These are phyloP conservation scores for Coniochaeta prunicola DNA, from an alignment of 2,329 filamentous ascomycete species.

Conservation along the genomic window DNA sequence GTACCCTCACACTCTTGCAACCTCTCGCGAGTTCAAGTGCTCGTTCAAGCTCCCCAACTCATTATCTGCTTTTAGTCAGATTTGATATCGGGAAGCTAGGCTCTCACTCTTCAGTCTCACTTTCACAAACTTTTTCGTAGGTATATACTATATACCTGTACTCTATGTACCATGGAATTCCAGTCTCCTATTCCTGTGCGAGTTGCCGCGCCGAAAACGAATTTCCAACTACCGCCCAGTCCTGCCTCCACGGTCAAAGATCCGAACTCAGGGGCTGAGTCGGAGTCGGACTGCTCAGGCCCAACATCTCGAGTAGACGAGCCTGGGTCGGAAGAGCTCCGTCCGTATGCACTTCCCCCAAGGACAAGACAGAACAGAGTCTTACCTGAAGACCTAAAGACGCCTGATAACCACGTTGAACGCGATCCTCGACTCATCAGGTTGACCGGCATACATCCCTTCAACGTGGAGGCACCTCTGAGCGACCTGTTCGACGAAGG, in stretches of 20 bases:
- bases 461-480: slow-evolving; percentile 82
- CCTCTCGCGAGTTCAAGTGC: background rate
- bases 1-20: background rate
- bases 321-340: slow-evolving; percentile 2
- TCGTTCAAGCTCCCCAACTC: background rate
- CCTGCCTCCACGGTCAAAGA: background rate
- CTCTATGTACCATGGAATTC: background rate
- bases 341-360: slow-evolving; percentile 61
- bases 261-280: background rate
- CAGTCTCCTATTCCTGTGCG: background rate
- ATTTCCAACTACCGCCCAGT: background rate
- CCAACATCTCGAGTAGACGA: background rate
- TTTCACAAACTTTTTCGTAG: background rate
- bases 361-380: slow-evolving; percentile 52
- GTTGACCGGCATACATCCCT: slow-evolving; percentile 82
- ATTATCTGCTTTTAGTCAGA: background rate
- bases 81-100: background rate
- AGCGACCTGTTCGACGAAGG: slow-evolving; percentile 70
- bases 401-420: slow-evolving; percentile 74
- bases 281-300: background rate
- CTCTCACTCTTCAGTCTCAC: background rate
- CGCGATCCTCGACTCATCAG: slow-evolving; percentile 77
- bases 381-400: slow-evolving; percentile 70
- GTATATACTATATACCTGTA: background rate
- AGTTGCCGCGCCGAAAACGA: background rate